Evolutionary conservation across 2,329 filamentous ascomycete genomes (phyloP), one percentile per base, ranked within the genome.

Genomic region (Ampelomyces quisqualis): DNA sequence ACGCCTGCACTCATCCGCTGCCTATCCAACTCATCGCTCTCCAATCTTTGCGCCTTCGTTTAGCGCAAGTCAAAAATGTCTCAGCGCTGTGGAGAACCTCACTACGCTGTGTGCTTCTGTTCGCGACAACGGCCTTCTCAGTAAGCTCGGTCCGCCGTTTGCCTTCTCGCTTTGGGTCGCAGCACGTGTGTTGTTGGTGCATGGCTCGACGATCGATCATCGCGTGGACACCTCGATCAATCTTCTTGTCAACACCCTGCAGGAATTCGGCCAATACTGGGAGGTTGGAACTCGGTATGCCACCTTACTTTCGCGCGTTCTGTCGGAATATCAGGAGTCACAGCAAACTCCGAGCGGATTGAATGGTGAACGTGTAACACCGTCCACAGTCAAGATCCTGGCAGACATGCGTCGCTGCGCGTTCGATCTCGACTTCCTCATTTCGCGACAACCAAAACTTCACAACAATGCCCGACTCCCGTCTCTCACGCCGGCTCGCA

Each of bases 151-250:
- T 0, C 90, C 90, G 0, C 90, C 89, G 0, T 95, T 95, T 64
- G 90, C 90, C 3, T 96, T 95, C 62, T 90, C 88, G 0, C 75
- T 95, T 2, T 95, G 90, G 90, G 90, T 95, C 11, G 89, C 88
- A 3, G 89, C 90, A 5, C 84, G 90, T 3, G 77, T 95, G 3
- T 75, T 95, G 4, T 82, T 95, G 7, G 90, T 96, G 2, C 90
- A 95, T 65, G 89, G 89, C 18, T 93, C 88, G 6, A 95, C 90
- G 0, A 89, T 94, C 40, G 88, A 93, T 53, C 86, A 87, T 64
- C 87, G 86, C 50, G 76, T 95, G 24, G 87, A 86, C 42, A 82
- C 86, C 1, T 86, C 89, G 47, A 88, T 95, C 27, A 75, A 81
- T 20, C 84, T 90, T 47, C 87, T 95, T 27, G 88, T 95, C 30